Percentiles rank a stretch among this genome's conserved stretches.
phyloP scores from a whole-genome alignment of 495 filamentous ascomycete genomes.

The Neurospora sp. region DNA sequence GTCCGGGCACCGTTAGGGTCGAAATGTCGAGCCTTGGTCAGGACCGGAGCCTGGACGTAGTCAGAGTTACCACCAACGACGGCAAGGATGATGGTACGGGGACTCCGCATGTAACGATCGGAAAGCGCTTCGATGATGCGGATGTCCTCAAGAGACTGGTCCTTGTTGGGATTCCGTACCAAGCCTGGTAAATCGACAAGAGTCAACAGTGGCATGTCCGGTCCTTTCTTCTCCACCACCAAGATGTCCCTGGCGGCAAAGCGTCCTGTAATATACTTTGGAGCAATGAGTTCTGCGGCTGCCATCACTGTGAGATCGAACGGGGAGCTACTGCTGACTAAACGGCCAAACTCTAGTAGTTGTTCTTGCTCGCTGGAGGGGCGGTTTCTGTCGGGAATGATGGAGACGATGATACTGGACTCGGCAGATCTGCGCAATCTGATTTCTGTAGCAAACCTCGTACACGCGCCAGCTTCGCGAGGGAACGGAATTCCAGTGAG shows the following conservation, averaged over 20 bases:
- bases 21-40: conserved; percentile 33
- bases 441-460: conserved; percentile 56
- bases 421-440: conserved; percentile 35
- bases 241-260: conserved; percentile 38
- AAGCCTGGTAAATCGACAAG: conserved; percentile 48
- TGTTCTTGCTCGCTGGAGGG: conserved; percentile 24
- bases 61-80: conserved; percentile 44
- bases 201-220: conserved; percentile 42
- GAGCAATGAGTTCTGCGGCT: conserved; percentile 28
- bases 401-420: conserved; percentile 35
- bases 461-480: conserved; percentile 52
- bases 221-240: conserved; percentile 43
- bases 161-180: conserved; percentile 36
- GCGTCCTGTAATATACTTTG: conserved; percentile 26
- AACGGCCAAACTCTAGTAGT: conserved; percentile 35
- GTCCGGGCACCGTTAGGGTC: conserved; percentile 37
- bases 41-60: conserved; percentile 37
- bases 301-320: conserved; percentile 27
- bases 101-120: conserved; percentile 40
- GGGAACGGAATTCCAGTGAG: conserved; percentile 63
- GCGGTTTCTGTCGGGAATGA: conserved; percentile 37
- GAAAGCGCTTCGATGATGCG: conserved; percentile 35
- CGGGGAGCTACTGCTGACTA: conserved; percentile 17
- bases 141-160: conserved; percentile 37
- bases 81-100: conserved; percentile 42